Conservation (phyloP, 768 basidiomycete species). For the Psilocybe cubensis region DNA sequence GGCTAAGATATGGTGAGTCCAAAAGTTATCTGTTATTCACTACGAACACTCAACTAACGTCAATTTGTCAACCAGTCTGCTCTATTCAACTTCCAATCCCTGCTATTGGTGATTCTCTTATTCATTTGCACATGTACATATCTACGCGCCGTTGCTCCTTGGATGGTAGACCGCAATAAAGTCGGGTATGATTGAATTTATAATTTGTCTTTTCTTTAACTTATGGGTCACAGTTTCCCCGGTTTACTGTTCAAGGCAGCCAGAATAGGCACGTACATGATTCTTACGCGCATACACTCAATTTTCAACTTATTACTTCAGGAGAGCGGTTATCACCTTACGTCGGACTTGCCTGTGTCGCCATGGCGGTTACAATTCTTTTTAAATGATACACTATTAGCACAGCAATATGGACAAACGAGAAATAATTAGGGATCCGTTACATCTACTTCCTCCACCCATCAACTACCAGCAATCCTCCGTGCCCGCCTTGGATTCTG, state of each 20-base stretch:
- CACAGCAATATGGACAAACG: constrained; percentile 25
- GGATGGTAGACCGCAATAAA: constrained; percentile 91
- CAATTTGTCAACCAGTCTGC: constrained; percentile 58
- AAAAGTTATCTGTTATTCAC: neutral
- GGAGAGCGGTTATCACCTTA: constrained; percentile 97
- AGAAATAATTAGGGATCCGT: constrained; percentile 18
- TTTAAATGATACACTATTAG: constrained; percentile 36
- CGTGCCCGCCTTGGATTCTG: constrained; percentile 30
- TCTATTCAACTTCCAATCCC: constrained; percentile 96
- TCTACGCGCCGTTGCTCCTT: constrained; percentile 86
- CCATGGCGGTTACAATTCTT: constrained; percentile 84
- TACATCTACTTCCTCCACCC: neutral
- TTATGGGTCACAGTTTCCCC: constrained; percentile 61
- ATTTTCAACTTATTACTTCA: constrained; percentile 32
- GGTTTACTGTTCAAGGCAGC: constrained; percentile 96
- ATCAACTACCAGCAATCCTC: constrained; percentile 13
- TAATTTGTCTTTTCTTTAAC: neutral
- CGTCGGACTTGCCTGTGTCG: constrained; percentile 89
- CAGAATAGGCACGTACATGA: constrained; percentile 75
- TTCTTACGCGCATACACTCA: neutral
- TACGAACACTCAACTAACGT: neutral
- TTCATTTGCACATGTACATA: constrained; percentile 98
- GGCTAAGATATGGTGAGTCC: constrained; percentile 3
- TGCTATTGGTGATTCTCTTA: constrained; percentile 90
- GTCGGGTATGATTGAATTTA: constrained; percentile 72